These are phyloP conservation scores for Drosera spatulata DNA, from an alignment of 179 eudicot genomes.

Conservation along the genomic window DNA sequence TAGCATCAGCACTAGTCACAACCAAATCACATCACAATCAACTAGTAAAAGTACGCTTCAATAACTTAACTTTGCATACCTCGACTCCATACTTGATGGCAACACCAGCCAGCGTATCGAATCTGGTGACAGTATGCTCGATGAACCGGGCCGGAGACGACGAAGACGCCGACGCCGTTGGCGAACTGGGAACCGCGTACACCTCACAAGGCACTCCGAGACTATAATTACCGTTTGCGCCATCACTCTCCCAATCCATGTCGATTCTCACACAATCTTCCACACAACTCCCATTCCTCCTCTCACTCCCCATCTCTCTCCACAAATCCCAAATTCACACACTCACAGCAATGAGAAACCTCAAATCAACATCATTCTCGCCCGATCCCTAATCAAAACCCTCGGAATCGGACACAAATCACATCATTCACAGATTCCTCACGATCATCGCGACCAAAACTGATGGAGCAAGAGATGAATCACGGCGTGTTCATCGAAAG, in stretches of 20 bases:
- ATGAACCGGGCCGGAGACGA: conserved; percentile 24
- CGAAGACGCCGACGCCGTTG: conserved; percentile 19
- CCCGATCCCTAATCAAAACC: no score
- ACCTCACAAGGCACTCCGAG: conserved; percentile 12
- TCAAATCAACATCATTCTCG: no score
- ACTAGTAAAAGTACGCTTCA: no score
- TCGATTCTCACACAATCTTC: conserved; percentile 4
- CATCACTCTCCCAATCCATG: conserved; percentile 6
- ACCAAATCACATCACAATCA: no score
- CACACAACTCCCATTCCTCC: conserved; percentile 6
- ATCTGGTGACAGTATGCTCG: conserved; percentile 57
- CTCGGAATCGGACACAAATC: no score
- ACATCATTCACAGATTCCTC: no score
- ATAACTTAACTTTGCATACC: conserved; percentile 22
- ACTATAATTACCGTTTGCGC: conserved; percentile 4
- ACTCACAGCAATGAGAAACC: no score
- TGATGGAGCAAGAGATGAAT: no score
- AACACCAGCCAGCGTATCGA: conserved; percentile 80
- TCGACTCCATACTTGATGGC: conserved; percentile 91
- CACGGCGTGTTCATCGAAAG: no score
- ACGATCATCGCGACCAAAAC: no score
- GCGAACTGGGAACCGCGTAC: conserved; percentile 17
- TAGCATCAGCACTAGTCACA: no score
- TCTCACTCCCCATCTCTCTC: conserved; percentile 15
- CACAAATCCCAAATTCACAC: not conserved